Evolutionary conservation across 2,329 filamentous ascomycete species (phyloP).

Genomic region (Paecilomyces niveus): DNA sequence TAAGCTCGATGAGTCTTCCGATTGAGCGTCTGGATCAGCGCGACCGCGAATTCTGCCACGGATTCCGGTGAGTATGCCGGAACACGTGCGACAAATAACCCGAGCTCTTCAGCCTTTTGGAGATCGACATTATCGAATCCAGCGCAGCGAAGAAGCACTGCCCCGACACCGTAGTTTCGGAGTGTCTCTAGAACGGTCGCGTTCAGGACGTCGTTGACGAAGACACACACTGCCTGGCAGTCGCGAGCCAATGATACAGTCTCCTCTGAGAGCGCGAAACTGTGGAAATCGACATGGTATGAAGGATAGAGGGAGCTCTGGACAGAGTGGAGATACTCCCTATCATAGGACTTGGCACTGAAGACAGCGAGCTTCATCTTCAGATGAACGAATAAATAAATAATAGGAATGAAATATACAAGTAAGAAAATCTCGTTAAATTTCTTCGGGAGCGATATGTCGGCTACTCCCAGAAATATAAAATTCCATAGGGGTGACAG

Average conservation of each 20-base stretch:
- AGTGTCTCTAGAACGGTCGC: slow-evolving; percentile 47
- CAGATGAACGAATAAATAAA: not conserved
- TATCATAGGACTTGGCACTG: slow-evolving; percentile 59
- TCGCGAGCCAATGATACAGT: slow-evolving; percentile 50
- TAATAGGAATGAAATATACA: not conserved
- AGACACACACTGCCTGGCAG: slow-evolving; percentile 56
- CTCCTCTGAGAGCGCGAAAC: slow-evolving; percentile 49
- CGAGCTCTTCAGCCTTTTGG: slow-evolving; percentile 44
- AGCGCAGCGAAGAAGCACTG: slow-evolving; percentile 59
- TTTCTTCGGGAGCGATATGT: not conserved
- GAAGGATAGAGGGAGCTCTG: slow-evolving; percentile 21
- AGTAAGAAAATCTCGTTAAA: not conserved
- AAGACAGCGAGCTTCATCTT: slow-evolving; percentile 56
- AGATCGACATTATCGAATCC: slow-evolving; percentile 64
- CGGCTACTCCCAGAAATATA: not conserved
- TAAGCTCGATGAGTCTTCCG: slow-evolving; percentile 62
- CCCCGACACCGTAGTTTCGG: slow-evolving; percentile 44
- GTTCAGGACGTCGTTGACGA: slow-evolving; percentile 58
- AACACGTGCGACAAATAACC: slow-evolving; percentile 58
- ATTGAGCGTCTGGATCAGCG: slow-evolving; percentile 60
- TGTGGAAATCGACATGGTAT: slow-evolving; percentile 51
- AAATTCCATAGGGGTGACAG: not conserved
- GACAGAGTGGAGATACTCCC: slow-evolving; percentile 41
- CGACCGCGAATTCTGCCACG: slow-evolving; percentile 63
- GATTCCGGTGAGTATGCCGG: slow-evolving; percentile 63